These are phyloP conservation scores for Apiospora koreana DNA, from an alignment of 2,329 filamentous ascomycete species.

Conservation along the genomic window DNA sequence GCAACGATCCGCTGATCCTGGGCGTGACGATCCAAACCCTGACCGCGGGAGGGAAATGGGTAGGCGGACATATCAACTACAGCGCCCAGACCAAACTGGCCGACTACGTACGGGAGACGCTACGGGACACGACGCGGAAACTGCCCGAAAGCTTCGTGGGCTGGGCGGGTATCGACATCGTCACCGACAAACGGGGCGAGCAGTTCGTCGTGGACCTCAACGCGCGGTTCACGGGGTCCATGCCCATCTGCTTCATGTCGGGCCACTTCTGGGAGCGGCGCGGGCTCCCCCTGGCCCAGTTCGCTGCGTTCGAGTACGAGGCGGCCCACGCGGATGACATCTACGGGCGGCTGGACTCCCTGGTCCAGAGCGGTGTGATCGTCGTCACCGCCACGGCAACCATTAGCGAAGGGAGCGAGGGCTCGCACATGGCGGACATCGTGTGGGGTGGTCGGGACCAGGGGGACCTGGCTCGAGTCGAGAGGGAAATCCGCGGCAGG, in stretches of 20 bases:
- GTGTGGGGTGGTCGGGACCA: conserved; percentile 23
- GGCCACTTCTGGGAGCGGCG: conserved; percentile 24
- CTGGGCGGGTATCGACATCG: conserved; percentile 27
- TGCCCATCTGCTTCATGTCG: conserved; percentile 27
- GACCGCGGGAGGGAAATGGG: conserved; percentile 22
- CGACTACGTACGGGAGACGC: conserved; percentile 19
- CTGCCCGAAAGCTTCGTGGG: conserved; percentile 23
- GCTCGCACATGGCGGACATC: conserved; percentile 25
- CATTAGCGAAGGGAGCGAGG: conserved; percentile 13
- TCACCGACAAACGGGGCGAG: conserved; percentile 18
- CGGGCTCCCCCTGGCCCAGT: conserved; percentile 21
- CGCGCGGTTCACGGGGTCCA: conserved; percentile 26
- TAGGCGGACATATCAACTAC: conserved; percentile 25
- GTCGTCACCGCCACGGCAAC: conserved; percentile 24
- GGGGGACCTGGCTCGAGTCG: conserved; percentile 17
- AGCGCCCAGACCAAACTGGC: conserved; percentile 20
- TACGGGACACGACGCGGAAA: conserved; percentile 21
- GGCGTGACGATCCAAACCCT: conserved; percentile 26
- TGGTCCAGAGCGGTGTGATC: conserved; percentile 18
- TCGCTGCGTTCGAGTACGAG: conserved; percentile 22
- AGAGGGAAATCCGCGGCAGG: conserved; percentile 13
- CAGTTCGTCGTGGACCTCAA: conserved; percentile 28
- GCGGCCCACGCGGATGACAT: conserved; percentile 19
- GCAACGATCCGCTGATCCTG: conserved; percentile 21
- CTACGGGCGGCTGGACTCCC: conserved; percentile 17